These are phyloP conservation scores for Yamadazyma taylorii DNA, from an alignment of 1,139 yeast genomes.

Conservation along the genomic window DNA sequence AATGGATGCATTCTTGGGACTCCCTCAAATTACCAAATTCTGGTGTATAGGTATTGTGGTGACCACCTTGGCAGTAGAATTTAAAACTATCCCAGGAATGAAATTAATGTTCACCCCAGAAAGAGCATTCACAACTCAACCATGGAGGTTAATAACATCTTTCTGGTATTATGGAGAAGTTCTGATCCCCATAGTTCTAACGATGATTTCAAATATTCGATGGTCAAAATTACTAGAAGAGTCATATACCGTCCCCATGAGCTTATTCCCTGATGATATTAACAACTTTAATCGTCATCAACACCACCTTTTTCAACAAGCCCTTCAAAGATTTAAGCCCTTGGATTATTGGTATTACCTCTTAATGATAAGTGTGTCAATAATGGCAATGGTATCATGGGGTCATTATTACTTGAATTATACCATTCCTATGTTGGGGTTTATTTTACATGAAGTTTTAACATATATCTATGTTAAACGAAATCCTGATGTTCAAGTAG, in stretches of 20 bases:
- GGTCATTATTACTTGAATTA: slow-evolving; percentile 5
- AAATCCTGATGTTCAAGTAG: slow-evolving; percentile 26
- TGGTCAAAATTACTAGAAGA: slow-evolving; percentile 22
- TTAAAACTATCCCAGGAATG: slow-evolving; percentile 10
- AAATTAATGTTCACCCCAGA: slow-evolving; percentile 25
- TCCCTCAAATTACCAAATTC: slow-evolving; percentile 36
- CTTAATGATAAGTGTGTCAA: slow-evolving; percentile 24
- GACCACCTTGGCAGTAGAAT: slow-evolving; percentile 4
- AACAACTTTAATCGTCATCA: slow-evolving; percentile 20
- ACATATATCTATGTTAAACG: slow-evolving; percentile 32
- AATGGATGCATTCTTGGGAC: slow-evolving; percentile 3
- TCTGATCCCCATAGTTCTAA: slow-evolving; percentile 10
- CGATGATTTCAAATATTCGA: slow-evolving; percentile 14
- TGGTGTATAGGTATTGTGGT: slow-evolving; percentile 22
- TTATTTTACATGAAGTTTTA: slow-evolving; percentile 25
- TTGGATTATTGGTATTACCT: slow-evolving; percentile 34
- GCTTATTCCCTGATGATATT: slow-evolving; percentile 21
- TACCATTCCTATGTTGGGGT: slow-evolving; percentile 18
- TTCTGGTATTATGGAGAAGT: slow-evolving; percentile 35
- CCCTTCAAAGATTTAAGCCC: slow-evolving; percentile 16
- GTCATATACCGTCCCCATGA: slow-evolving; percentile 12
- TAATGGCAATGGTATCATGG: slow-evolving; percentile 14
- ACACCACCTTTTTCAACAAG: slow-evolving; percentile 13
- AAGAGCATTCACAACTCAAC: slow-evolving; percentile 27
- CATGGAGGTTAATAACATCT: slow-evolving; percentile 40